Conservation (phyloP, 495 filamentous ascomycete species). For the Hyaloscypha bicolor region DNA sequence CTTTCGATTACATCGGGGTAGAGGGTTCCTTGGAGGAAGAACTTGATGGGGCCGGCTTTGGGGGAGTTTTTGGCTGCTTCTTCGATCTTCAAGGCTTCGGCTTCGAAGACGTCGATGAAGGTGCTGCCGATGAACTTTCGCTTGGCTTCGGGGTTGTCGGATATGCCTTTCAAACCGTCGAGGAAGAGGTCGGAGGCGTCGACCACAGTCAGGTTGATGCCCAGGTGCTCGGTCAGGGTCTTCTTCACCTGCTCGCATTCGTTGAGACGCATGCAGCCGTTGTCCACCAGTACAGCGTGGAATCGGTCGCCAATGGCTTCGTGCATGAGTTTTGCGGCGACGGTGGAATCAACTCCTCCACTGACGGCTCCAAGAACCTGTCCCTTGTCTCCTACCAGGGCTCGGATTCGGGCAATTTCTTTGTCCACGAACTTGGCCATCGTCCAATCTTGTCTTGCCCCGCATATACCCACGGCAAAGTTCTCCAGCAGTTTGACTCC, state of each 20-base stretch:
- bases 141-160: conserved; percentile 84
- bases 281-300: conserved; percentile 87
- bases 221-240: conserved; percentile 72
- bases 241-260: conserved; percentile 81
- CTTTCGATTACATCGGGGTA: conserved; percentile 83
- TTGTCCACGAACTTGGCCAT: conserved; percentile 81
- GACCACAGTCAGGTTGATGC: conserved; percentile 88
- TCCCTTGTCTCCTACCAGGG: conserved; percentile 73
- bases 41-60: conserved; percentile 72
- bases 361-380: conserved; percentile 86
- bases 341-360: conserved; percentile 92
- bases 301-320: conserved; percentile 85
- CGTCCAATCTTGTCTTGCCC: conserved; percentile 72
- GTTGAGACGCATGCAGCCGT: conserved; percentile 82
- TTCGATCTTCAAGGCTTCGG: conserved; percentile 76
- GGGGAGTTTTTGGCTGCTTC: conserved; percentile 61
- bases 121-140: conserved; percentile 87
- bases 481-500: conserved; percentile 72
- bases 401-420: conserved; percentile 75
- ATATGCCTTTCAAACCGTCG: conserved; percentile 68
- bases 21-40: conserved; percentile 83
- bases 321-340: conserved; percentile 83
- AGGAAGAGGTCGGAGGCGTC: conserved; percentile 81
- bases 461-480: conserved; percentile 81
- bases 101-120: conserved; percentile 84